phyloP scores from a whole-genome alignment of 768 basidiomycete species.

The Pulveroboletus sp. region DNA sequence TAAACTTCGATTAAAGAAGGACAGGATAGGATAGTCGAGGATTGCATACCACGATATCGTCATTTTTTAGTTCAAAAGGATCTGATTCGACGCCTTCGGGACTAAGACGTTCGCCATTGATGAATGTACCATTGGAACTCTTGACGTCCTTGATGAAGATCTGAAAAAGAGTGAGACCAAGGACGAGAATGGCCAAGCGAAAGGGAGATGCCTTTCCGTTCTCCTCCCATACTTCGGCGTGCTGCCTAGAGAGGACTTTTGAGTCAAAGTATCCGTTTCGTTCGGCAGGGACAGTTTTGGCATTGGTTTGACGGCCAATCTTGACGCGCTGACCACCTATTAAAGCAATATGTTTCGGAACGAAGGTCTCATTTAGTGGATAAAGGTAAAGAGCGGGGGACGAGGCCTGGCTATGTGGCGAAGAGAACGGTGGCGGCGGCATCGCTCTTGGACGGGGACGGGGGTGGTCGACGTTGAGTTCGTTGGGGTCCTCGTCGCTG shows the following conservation, averaged over 20 bases:
- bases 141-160: slow-evolving; percentile 99
- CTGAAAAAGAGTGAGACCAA: slow-evolving; percentile 36
- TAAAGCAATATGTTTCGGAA: slow-evolving; percentile 91
- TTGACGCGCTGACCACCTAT: slow-evolving; percentile 61
- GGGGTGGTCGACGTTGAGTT: slow-evolving; percentile 17
- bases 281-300: slow-evolving; percentile 89
- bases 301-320: slow-evolving; percentile 95
- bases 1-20: slow-evolving; percentile 4
- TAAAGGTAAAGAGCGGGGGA: slow-evolving; percentile 64
- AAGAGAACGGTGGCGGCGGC: slow-evolving; percentile 32
- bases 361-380: slow-evolving; percentile 91
- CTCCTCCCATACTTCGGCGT: slow-evolving; percentile 99
- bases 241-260: slow-evolving; percentile 89
- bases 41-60: slow-evolving; percentile 86
- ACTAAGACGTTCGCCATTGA: slow-evolving; percentile 91
- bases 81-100: slow-evolving; percentile 87
- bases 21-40: not conserved
- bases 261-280: slow-evolving; percentile 97
- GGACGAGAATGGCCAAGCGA: slow-evolving; percentile 1
- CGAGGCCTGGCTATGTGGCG: slow-evolving; percentile 22
- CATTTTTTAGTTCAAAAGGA: slow-evolving; percentile 89
- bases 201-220: slow-evolving; percentile 60
- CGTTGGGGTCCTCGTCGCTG: slow-evolving; percentile 10
- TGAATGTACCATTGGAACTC: slow-evolving; percentile 97
- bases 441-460: slow-evolving; percentile 22